Conservation (phyloP, 768 basidiomycete species). For the Leccinum barrowsii region DNA sequence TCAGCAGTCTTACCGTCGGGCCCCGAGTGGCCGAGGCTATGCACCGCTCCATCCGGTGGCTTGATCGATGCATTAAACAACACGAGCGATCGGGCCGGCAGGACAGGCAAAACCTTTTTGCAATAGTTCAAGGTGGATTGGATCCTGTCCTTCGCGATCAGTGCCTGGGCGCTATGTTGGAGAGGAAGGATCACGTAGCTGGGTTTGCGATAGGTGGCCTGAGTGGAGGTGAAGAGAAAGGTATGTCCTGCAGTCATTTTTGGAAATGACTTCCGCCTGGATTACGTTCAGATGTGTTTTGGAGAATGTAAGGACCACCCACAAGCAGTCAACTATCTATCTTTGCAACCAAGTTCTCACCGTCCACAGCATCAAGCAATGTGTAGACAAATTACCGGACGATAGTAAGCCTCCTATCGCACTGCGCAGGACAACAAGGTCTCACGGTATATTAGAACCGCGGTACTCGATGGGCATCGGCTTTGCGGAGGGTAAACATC, state of each 20-base stretch:
- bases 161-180: slow-evolving; percentile 80
- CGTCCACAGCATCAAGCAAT: slow-evolving; percentile 67
- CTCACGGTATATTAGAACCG: slow-evolving; percentile 51
- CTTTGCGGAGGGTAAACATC: slow-evolving; percentile 74
- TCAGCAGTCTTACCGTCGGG: slow-evolving; percentile 76
- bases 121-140: slow-evolving; percentile 88
- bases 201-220: slow-evolving; percentile 91
- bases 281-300: slow-evolving; percentile 63
- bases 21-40: slow-evolving; percentile 85
- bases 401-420: slow-evolving; percentile 52
- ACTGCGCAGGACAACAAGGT: not conserved
- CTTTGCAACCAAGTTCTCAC: slow-evolving; percentile 8
- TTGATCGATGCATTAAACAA: slow-evolving; percentile 79
- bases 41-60: slow-evolving; percentile 85
- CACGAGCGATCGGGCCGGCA: slow-evolving; percentile 68
- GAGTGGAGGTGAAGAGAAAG: slow-evolving; percentile 91
- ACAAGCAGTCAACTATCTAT: not conserved
- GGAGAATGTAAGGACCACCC: slow-evolving; percentile 62
- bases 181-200: slow-evolving; percentile 70
- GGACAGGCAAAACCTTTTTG: slow-evolving; percentile 78
- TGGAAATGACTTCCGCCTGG: slow-evolving; percentile 3
- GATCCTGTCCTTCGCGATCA: slow-evolving; percentile 65
- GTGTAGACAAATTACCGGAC: slow-evolving; percentile 70
- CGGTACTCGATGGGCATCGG: slow-evolving; percentile 93
- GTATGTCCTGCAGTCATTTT: slow-evolving; percentile 33